A percentile compares a stretch with the other conserved stretches of the same genome.
Evolutionary conservation across 2,329 filamentous ascomycete genomes (phyloP).

Genomic region (Gaeumannomyces sp.): DNA sequence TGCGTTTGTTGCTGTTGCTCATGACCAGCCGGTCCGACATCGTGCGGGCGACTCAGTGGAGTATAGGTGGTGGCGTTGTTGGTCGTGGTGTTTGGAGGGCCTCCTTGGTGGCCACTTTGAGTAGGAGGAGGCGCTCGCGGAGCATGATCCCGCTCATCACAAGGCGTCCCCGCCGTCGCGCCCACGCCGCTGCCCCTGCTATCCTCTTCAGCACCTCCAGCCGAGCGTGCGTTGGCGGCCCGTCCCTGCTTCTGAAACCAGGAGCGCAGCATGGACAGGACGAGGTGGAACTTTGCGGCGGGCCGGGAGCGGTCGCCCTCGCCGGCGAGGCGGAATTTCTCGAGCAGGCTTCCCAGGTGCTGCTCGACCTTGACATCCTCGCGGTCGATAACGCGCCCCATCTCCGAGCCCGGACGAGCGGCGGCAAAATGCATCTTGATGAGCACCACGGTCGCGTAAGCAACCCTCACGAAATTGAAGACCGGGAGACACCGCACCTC

Average conservation of each 20-base stretch:
- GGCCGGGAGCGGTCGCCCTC: slow-evolving; percentile 58
- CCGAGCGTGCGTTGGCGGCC: background rate
- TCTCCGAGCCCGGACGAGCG: slow-evolving; percentile 54
- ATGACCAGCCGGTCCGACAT: background rate
- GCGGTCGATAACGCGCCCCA: slow-evolving; percentile 64
- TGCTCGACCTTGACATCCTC: slow-evolving; percentile 58
- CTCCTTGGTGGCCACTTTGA: slow-evolving; percentile 1
- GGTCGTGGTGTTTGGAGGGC: slow-evolving; percentile 13
- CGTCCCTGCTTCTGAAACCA: slow-evolving; percentile 53
- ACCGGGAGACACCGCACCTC: slow-evolving; percentile 61
- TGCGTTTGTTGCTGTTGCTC: slow-evolving; percentile 14
- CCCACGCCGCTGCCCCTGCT: background rate
- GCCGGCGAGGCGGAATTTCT: slow-evolving; percentile 59
- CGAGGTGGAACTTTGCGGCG: slow-evolving; percentile 63
- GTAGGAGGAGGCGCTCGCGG: background rate
- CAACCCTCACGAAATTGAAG: slow-evolving; percentile 64
- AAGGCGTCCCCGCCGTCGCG: too few relatives aligned
- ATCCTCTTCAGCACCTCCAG: background rate
- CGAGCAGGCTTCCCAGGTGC: slow-evolving; percentile 64
- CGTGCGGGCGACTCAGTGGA: background rate
- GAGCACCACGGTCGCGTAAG: slow-evolving; percentile 64
- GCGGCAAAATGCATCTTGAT: slow-evolving; percentile 70
- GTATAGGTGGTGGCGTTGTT: slow-evolving; percentile 19
- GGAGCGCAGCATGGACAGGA: slow-evolving; percentile 61
- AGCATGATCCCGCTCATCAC: background rate